Conservation (phyloP, 805 yeast species). For the Metschnikowia gruessii region DNA sequence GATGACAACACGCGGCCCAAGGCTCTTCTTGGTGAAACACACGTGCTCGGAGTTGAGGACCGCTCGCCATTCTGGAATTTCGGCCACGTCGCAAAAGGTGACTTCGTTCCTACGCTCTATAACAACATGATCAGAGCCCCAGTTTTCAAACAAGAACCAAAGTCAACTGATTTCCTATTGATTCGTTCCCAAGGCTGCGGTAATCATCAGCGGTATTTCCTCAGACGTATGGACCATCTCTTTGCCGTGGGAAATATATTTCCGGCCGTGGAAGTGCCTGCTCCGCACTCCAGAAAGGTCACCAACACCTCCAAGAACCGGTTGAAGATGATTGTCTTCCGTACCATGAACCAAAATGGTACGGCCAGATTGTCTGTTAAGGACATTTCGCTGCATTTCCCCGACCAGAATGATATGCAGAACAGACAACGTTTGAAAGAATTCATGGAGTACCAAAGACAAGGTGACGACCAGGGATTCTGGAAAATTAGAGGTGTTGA, state of each 20-base stretch:
- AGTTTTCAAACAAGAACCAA: conserved; percentile 78
- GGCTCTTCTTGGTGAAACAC: conserved; percentile 87
- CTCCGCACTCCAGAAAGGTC: conserved; percentile 95
- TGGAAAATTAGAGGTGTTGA: conserved; percentile 77
- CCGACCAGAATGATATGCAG: conserved; percentile 97
- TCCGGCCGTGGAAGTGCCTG: conserved; percentile 94
- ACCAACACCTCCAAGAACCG: conserved; percentile 90
- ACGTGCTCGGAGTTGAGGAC: conserved; percentile 93
- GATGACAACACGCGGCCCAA: conserved; percentile 88
- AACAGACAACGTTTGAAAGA: conserved; percentile 93
- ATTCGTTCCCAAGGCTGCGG: conserved; percentile 80
- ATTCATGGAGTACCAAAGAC: conserved; percentile 95
- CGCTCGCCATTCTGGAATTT: conserved; percentile 98
- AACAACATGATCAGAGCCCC: conserved; percentile 93
- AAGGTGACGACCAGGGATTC: conserved; percentile 89
- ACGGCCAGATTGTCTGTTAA: conserved; percentile 74
- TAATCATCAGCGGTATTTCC: conserved; percentile 61
- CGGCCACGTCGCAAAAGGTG: conserved; percentile 94
- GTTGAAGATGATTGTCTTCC: conserved; percentile 86
- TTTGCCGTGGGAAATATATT: conserved; percentile 90
- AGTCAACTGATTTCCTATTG: conserved; percentile 76
- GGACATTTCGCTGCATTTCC: conserved; percentile 89
- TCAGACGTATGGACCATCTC: conserved; percentile 65
- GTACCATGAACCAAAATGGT: conserved; percentile 75
- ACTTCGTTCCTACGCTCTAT: conserved; percentile 88